Conservation (phyloP, 306 rosid genomes). For the Potentilla sterilis region DNA sequence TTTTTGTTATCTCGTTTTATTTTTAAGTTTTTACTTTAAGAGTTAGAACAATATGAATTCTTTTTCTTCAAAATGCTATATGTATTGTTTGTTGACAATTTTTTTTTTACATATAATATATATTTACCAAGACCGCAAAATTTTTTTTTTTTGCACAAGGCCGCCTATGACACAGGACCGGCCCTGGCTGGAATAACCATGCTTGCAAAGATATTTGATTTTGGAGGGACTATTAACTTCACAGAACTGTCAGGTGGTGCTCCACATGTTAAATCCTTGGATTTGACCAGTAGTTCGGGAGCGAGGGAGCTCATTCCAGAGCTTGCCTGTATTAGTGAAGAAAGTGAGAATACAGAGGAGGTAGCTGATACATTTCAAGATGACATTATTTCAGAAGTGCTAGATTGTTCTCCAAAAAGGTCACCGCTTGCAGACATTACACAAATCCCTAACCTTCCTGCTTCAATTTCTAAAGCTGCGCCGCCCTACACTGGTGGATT, state of each 20-base stretch:
- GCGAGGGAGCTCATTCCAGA: conserved; percentile 55
- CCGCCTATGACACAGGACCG: too few relatives aligned
- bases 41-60: too few relatives aligned
- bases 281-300: conserved; percentile 64
- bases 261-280: conserved; percentile 34
- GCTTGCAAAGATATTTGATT: conserved; percentile 35
- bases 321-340: conserved; percentile 88
- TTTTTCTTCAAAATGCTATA: too few relatives aligned
- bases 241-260: conserved; percentile 39
- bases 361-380: conserved; percentile 40
- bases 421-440: conserved; percentile 57
- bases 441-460: conserved; percentile 39
- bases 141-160: too few relatives aligned
- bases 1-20: too few relatives aligned
- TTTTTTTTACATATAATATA: too few relatives aligned
- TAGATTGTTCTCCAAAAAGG: conserved; percentile 35
- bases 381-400: conserved; percentile 31
- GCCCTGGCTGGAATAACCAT: conserved; percentile 35
- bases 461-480: conserved; percentile 50
- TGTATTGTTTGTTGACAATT: too few relatives aligned
- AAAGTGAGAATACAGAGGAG: conserved; percentile 73
- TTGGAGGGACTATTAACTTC: conserved; percentile 30
- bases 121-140: too few relatives aligned
- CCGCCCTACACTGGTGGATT: conserved; percentile 31
- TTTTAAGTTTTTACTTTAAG: too few relatives aligned